phyloP scores from a whole-genome alignment of 2,329 filamentous ascomycete genomes.

The Colletotrichum australisinense region DNA sequence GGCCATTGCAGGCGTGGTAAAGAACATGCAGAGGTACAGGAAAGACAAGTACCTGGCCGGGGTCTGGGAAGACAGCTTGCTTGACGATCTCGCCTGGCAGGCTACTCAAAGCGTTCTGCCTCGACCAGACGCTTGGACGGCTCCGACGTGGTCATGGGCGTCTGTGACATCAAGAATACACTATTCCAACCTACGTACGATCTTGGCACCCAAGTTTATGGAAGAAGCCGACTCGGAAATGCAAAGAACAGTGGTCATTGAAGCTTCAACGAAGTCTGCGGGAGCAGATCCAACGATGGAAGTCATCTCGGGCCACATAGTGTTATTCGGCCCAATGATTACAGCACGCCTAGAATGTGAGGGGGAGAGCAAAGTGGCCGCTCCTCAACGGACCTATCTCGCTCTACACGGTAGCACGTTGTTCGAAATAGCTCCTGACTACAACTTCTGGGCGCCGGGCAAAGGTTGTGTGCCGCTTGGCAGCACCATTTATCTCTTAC shows the following conservation, averaged over 20 bases:
- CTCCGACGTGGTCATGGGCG: background rate
- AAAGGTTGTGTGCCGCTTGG: background rate
- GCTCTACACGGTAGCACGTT: background rate
- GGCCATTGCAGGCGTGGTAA: slow-evolving; percentile 35
- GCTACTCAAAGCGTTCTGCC: background rate
- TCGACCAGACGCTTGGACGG: background rate
- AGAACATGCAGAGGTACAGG: slow-evolving; percentile 12
- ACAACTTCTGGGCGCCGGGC: background rate
- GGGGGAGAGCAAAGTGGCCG: background rate
- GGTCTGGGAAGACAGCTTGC: slow-evolving; percentile 25
- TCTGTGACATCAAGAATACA: background rate
- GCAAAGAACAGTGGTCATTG: background rate
- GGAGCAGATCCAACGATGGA: background rate
- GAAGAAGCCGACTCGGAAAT: background rate
- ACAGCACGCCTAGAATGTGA: background rate
- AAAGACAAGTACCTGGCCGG: slow-evolving; percentile 29
- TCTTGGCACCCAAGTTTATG: background rate
- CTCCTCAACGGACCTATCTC: background rate
- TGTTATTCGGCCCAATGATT: no score
- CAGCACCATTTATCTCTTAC: background rate
- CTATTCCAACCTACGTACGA: background rate
- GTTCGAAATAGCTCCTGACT: background rate
- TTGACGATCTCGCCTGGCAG: slow-evolving; percentile 33
- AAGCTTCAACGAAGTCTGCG: background rate
- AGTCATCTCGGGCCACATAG: background rate